Evolutionary conservation across 176 grass and related monocot genomes (phyloP), one percentile per base, ranked within the genome.

Genomic region (Thalia dealbata): DNA sequence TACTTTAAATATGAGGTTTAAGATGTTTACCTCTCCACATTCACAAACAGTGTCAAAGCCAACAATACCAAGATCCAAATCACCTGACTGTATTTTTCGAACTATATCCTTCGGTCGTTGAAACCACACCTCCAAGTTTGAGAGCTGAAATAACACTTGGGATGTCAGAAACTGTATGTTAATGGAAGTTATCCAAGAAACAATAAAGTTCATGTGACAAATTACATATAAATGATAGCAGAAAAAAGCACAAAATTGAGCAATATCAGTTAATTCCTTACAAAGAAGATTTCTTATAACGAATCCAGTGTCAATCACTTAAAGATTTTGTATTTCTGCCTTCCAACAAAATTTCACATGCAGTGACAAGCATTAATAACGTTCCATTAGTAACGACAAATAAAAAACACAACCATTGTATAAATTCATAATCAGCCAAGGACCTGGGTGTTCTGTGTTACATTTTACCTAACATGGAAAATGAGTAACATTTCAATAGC

Each of bases 61-160:
- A 51, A 90, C 82, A 64, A 99, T 91, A 51, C 89, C 95, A 65
- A 99, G 87, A 64, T 93, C 95, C 59, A 99, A 75, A 83, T 99
- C 87, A 23, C 95, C 95, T 67, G 86, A 91, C 50, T 68, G 81
- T 48, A 99, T 74, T 84, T 99, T 93, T 58, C 83, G 81, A 10
- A 99, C 85, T 46, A 99, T 99, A 79, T 99, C 95, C 60, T 86
- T 99, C 24, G 95, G 95, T 75, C 90, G 91, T 76, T 99, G 89
- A 76, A 99, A 86, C 95, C 95, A 99, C 66, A 99, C 90, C 74
- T 93, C 95, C 78, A 99, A 78, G 70, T 93, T 93, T 62, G 95
- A 79, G 8, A 99, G 78, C 90, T 99, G 69, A 82, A 59, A 78
- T 42, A 14, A 83, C 58, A 35, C 26, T 16, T 13, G 26, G 0